Evolutionary conservation across 306 rosid species (phyloP), one percentile per base, ranked within the genome.

Genomic region (Sphenostylis stenocarpa): DNA sequence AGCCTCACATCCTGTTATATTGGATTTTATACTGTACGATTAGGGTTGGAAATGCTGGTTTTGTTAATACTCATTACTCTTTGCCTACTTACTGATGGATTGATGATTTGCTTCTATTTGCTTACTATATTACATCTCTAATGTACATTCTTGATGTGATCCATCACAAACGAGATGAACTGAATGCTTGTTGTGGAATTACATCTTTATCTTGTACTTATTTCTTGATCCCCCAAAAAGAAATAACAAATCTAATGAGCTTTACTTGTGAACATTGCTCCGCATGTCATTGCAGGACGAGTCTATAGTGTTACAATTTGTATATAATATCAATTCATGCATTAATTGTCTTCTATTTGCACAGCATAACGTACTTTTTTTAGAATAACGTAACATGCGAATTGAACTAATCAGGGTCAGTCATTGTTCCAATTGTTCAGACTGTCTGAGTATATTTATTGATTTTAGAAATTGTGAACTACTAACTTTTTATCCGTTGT

Each of bases 391-490:
- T 38, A 38, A 9, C 52, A 5, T 31, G 36, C 20, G 39, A 41
- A 43, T 58, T 51, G 39, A 79, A 51, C 57, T 28, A 79, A 69
- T 61, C 84, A 57, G 52, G 47, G 57, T 17, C n/a, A 11, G 2
- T 13, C n/a, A 34, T 29, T 11, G 41, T 77, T 66, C 67, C 33
- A 36, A 47, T 77, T 63, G 33, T 23, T 63, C 43, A 13, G 21
- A 41, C 44, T 20, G 24, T 31, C 23, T 31, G 36, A 55, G 44
- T 52, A 33, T 70, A 44, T 43, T 45, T 70, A 33, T 43, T 45
- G 45, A 39, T 65, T 33, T 21, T 5, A 21, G 33, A 72, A 33
- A 13, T 12, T 66, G 4, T 57, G 70, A 56, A 64, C 43, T 53
- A 9, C 2, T 76, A 58, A 80, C 67, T 28, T 14, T 70, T 34